Evolutionary conservation across 2,329 filamentous ascomycete species (phyloP), one percentile per base, ranked within the genome.

Genomic region (Dothideomycetidae sp.): DNA sequence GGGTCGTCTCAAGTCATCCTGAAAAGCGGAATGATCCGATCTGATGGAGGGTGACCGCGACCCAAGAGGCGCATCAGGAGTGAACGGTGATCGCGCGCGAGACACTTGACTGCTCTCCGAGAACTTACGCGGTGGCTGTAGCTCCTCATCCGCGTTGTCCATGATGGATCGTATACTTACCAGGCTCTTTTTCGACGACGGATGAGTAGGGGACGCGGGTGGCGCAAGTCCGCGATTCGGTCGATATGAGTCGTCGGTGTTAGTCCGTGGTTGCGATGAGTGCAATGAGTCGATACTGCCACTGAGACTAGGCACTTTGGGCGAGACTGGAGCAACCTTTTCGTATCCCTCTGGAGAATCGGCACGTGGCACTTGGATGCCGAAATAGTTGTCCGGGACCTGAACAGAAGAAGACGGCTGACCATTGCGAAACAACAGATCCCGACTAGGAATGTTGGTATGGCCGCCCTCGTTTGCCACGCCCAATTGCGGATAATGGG

Each of bases 11-110:
- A 85, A 59, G 18, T 64, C 59, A 12, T 51, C 67, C 33, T 61
- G 69, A n/a, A 32, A 38, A 31, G 70, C 68, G 2, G 85, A 93
- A 35, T 73, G 72, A 44, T 93, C 83, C 1, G 88, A 96, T 43
- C 76, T 77, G 26, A 83, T 70, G 0, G 90, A 96, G 2, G 85
- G 84, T 1, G 86, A 93, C 50, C 85, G 72, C 41, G 75, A 72
- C 49, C 78, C 71, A 17, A 73, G 66, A 11, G 71, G 67, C 41
- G 70, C 58, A 36, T 66, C 69, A 2, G 78, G 77, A 15, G 80
- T 79, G 44, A 73, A 64, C 32, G 75, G 75, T 14, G 75, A 77
- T 34, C 71, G 66, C 5, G 71, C 65, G 44, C 67, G 57, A 2
- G 73, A 78, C 19, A 74, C 57, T 33, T 65, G 70, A 46, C 72